These are phyloP conservation scores for Corymbia citriodora DNA, from an alignment of 441 rosid species.

Conservation along the genomic window DNA sequence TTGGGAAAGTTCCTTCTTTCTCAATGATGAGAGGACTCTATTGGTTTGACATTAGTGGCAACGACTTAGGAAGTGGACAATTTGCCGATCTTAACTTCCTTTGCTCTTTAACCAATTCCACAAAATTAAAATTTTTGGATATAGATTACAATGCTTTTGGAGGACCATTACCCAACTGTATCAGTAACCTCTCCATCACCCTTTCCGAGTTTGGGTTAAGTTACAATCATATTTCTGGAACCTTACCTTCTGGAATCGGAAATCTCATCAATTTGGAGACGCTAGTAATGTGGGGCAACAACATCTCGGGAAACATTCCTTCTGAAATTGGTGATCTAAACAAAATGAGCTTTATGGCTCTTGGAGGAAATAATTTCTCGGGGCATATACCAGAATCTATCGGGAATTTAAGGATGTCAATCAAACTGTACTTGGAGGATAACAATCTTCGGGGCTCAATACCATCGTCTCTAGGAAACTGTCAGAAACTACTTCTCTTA, in stretches of 20 bases:
- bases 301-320: neutral
- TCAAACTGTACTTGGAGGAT: fast-evolving
- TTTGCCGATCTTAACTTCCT: neutral
- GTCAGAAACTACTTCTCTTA: too few species aligned
- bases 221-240: neutral
- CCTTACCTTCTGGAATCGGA: neutral
- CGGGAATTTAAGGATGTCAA: too few species aligned
- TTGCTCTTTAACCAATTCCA: neutral
- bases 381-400: neutral
- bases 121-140: fast-evolving
- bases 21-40: neutral
- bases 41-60: neutral
- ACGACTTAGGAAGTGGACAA: neutral
- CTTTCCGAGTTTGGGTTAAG: fast-evolving
- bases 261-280: neutral
- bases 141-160: fast-evolving
- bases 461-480: too few species aligned
- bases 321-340: neutral
- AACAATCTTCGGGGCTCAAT: too few species aligned
- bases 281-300: fast-evolving
- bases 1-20: neutral
- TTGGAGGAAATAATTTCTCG: fast-evolving
- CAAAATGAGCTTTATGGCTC: fast-evolving
- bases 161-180: neutral
- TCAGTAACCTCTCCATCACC: neutral